Base-by-base conservation (phyloP, 345 rosid species). In the Viola odorata region DNA sequence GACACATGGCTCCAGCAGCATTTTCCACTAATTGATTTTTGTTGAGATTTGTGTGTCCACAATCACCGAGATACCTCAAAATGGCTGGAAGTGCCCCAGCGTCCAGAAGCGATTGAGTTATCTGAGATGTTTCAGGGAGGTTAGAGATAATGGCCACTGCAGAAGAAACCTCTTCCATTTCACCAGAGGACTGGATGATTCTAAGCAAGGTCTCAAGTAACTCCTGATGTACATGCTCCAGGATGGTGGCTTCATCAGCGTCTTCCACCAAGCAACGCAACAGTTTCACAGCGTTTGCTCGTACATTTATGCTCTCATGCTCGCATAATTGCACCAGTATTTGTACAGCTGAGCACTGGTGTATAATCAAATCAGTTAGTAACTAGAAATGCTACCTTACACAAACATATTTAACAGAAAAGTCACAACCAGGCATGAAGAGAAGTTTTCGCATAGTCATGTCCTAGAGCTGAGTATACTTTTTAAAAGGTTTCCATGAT, bases 221-320 rank as follows among this genome's bases (percentile, higher is more conserved):
- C 61, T 58, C 75, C 76, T 73, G 71, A 44, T 52, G 60, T 50
- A 81, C 82, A 69, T 81, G 81, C 68, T 83, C 85, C 57, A 50
- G 39, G 45, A 86, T 75, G 60, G 62, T 69, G 58, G 73, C 81
- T 73, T 81, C 77, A 48, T 76, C 78, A 48, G 77, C 69, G 58
- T 73, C 84, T 63, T 81, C 77, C 17, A 72, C 78, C 77, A 86
- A 67, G 75, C 73, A 81, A 69, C 73, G 65, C 53, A 81, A 74
- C 67, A 86, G 72, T 73, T 83, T 83, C 76, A 86, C 83, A 47
- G 86, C 88, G 73, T 81, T 81, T 66, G 71, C 73, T 60, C 85
- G 79, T 23, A 83, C 85, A 55, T 67, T 60, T 51, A 63, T 57
- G 56, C 67, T 57, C 23, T 70, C 77, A 7, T 51, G 58, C 78